Percentiles rank a stretch among this genome's conserved stretches.
Evolutionary conservation across 2,329 filamentous ascomycete species (phyloP).

Genomic region (Colletotrichum noveboracense): DNA sequence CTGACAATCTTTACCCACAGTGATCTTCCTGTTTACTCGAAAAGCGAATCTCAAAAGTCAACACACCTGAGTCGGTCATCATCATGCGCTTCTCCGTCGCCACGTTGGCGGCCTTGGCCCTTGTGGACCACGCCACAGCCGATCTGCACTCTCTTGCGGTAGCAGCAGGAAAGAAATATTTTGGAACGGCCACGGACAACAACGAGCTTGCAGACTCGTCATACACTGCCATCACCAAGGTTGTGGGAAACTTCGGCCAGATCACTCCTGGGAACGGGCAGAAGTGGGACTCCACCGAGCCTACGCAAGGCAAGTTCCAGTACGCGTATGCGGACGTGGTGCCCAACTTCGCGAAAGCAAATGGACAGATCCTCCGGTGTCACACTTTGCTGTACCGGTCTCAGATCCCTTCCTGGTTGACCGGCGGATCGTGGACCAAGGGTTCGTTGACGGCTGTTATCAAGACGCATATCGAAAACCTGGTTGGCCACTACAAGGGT

Average conservation of each 20-base stretch:
- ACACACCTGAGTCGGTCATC: accelerated
- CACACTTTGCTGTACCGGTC: conserved; percentile 53
- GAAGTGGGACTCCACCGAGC: conserved; percentile 69
- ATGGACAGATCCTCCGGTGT: conserved; percentile 46
- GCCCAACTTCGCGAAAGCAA: conserved; percentile 41
- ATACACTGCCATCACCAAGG: conserved; percentile 59
- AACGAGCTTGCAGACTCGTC: conserved; percentile 49
- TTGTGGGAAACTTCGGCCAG: conserved; percentile 68
- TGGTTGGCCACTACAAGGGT: conserved; percentile 48
- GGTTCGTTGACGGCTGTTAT: conserved; percentile 38
- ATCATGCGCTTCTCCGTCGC: conserved; percentile 12
- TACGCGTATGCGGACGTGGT: conserved; percentile 63
- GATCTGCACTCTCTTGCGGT: conserved; percentile 39
- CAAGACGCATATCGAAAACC: conserved; percentile 55
- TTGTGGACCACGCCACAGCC: conserved; percentile 18
- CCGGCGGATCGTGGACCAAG: conserved; percentile 42
- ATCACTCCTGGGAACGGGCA: conserved; percentile 69
- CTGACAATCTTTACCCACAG: background rate
- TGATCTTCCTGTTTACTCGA: background rate
- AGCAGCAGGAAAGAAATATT: conserved; percentile 51
- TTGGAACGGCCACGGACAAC: conserved; percentile 70
- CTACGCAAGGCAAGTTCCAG: conserved; percentile 59
- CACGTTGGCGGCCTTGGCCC: conserved; percentile 11
- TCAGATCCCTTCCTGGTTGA: conserved; percentile 53
- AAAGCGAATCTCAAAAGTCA: background rate